Evolutionary conservation across 2,329 filamentous ascomycete species (phyloP).

Genomic region (Xylaria sp.): DNA sequence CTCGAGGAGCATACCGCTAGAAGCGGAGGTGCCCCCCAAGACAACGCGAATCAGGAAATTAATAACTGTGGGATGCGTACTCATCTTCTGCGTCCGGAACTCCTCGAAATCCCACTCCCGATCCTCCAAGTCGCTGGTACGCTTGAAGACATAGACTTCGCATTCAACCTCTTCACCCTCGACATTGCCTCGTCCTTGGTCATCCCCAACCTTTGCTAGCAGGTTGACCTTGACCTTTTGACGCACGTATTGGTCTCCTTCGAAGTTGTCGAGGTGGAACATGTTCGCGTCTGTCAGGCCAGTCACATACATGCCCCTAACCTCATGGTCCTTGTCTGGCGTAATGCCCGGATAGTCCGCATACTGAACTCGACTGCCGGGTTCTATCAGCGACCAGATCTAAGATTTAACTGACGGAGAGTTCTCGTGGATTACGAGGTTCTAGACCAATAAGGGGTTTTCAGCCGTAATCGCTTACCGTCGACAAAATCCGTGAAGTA

Average conservation of each 20-base stretch:
- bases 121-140: constrained; percentile 60
- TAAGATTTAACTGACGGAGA: too few species aligned
- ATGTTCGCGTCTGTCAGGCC: constrained; percentile 81
- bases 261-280: constrained; percentile 76
- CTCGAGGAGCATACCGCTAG: too few species aligned
- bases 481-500: constrained; percentile 75
- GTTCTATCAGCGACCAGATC: constrained; percentile 29
- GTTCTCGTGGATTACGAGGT: too few species aligned
- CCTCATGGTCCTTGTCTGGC: constrained; percentile 55
- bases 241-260: constrained; percentile 64
- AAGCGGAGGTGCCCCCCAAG: too few species aligned
- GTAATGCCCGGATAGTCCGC: constrained; percentile 85
- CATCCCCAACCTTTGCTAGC: constrained; percentile 41
- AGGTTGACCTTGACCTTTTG: constrained; percentile 40
- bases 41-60: too few species aligned
- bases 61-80: too few species aligned
- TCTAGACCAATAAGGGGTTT: too few species aligned
- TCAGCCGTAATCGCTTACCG: constrained; percentile 36
- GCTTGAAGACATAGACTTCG: constrained; percentile 67
- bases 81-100: constrained; percentile 75
- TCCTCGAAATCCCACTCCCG: constrained; percentile 86
- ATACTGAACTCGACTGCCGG: constrained; percentile 55
- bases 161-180: constrained; percentile 54
- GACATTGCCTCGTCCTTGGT: constrained; percentile 44
- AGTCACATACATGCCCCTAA: constrained; percentile 75